Conservation (phyloP, 306 rosid genomes). For the Dalbergia oliveri region DNA sequence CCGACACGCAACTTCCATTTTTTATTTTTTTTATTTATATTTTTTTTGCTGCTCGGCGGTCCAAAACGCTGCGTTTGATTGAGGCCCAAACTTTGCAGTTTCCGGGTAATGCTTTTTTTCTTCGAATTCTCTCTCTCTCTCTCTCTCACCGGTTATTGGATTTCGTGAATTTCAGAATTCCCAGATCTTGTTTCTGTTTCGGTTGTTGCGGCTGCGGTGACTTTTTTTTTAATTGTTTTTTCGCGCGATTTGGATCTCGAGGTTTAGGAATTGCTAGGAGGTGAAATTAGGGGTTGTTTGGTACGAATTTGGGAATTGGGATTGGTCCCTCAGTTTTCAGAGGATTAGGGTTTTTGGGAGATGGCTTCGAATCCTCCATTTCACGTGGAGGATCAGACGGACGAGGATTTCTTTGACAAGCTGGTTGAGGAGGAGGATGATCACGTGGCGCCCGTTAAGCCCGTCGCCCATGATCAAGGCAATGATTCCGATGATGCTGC, state of each 20-base stretch:
- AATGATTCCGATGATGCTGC: conserved; percentile 63
- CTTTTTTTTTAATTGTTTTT: conserved; percentile 3
- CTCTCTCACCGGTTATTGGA: conserved; percentile 29
- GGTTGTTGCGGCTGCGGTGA: conserved; percentile 37
- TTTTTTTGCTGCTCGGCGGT: background rate
- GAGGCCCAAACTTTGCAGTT: conserved; percentile 39
- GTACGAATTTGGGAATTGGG: background rate
- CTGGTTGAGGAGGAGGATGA: conserved; percentile 83
- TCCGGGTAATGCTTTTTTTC: conserved; percentile 24
- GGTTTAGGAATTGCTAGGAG: conserved; percentile 31
- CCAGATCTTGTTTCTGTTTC: conserved; percentile 53
- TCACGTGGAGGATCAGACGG: conserved; percentile 93
- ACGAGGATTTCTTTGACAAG: conserved; percentile 91
- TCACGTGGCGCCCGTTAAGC: conserved; percentile 53
- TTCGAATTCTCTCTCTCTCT: background rate
- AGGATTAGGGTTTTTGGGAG: conserved; percentile 52
- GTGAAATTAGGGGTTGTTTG: conserved; percentile 34
- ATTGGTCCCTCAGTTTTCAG: background rate
- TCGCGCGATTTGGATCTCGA: conserved; percentile 54
- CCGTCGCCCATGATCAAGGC: conserved; percentile 42
- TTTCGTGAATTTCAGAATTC: conserved; percentile 45
- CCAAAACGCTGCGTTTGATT: conserved; percentile 47
- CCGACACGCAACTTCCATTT: conserved; percentile 52
- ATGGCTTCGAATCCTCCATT: conserved; percentile 95
- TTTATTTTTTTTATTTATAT: background rate